Evolutionary conservation across 768 basidiomycete genomes (phyloP), one percentile per base, ranked within the genome.

Genomic region (Naganishia kalamii): DNA sequence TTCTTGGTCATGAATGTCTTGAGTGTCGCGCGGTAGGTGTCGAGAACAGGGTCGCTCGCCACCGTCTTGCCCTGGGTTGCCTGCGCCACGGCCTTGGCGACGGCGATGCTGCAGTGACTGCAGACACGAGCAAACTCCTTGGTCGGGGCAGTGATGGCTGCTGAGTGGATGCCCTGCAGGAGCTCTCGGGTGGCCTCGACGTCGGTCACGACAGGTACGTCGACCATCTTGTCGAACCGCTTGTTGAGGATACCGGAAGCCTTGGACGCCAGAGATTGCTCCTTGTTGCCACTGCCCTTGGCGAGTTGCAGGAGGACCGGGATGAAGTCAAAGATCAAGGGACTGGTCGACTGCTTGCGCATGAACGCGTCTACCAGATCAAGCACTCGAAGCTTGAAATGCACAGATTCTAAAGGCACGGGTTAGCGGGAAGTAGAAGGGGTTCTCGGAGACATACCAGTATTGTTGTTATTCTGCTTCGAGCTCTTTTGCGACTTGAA

Each of bases 361-460:
- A 88, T 79, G 79, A 86, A 93, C 25, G 83, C 85, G 61, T 97
- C 92, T 65, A 97, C 83, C n/a, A 99, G 84, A 77, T 98, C 94
- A 30, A 99, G 85, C 30, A 96, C 88, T 13, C 93, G 87, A 76
- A 90, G 92, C 77, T 94, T 97, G 85, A 96, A 97, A 78, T 97
- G 89, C 5, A 90, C 88, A 3, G 92, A 91, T 79, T 94, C 89
- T 35, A 49, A 89, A 84, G 74, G 92, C 89, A 32, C 84, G 85
- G 72, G 86, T 85, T 72, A 85, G 70, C 17, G 40, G 15, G 47
- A n/a, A 27, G 30, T 30, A 13, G 13, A 2, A 1, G 30, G 70
- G 33, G 69, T 48, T n/a, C 49, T 12, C 13, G 25, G 6, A 8
- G 37, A 74, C 82, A 64, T 60, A 88, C 90, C 85, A 82, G 52